Evolutionary conservation across 1,284 basidiomycete species (phyloP), one percentile per base, ranked within the genome.

Genomic region (Ustilago shanxiensis): DNA sequence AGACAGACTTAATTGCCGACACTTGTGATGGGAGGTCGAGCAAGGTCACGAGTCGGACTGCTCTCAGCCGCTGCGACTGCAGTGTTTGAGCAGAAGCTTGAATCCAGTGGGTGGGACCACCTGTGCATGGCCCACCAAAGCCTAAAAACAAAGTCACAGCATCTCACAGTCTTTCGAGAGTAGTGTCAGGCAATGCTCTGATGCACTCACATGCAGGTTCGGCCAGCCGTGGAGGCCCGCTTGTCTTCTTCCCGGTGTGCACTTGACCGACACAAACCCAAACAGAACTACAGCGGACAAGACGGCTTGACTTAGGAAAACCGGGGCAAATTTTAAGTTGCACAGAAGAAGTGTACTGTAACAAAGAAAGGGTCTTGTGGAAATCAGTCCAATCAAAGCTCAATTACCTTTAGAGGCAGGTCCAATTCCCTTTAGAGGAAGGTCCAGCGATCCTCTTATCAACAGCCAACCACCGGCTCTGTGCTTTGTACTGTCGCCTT

Each of bases 361-460:
- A 28, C 11, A 28, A 37, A 22, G 22, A 37, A 54, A 31, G 50
- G 29, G 24, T 49, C 51, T 41, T 52, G 39, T 60, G 57, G 60
- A 70, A 72, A 37, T 56, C 37, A 16, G 16, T n/a, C 54, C 24
- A 26, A 24, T 20, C 33, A 14, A 13, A 33, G 11, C 54, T 24
- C 24, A 24, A 37, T 66, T 74, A 57, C 72, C 72, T 63, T 70
- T 75, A 75, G 37, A 75, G 72, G 67, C 53, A 75, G 54, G n/a
- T 35, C 29, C 13, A 75, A 72, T 77, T 77, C 26, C 74, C 74
- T 72, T 77, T 72, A 77, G 55, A 77, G 73, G 73, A 62, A 76
- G 66, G 69, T 41, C 18, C 1, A 26, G 24, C 28, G 60, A 73
- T 68, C 33, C 51, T 14, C 71, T 73, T 73, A 73, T 73, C 71